These are phyloP conservation scores for Chondrus crispus DNA, from an alignment of 23 red algal genomes.

Conservation along the genomic window DNA sequence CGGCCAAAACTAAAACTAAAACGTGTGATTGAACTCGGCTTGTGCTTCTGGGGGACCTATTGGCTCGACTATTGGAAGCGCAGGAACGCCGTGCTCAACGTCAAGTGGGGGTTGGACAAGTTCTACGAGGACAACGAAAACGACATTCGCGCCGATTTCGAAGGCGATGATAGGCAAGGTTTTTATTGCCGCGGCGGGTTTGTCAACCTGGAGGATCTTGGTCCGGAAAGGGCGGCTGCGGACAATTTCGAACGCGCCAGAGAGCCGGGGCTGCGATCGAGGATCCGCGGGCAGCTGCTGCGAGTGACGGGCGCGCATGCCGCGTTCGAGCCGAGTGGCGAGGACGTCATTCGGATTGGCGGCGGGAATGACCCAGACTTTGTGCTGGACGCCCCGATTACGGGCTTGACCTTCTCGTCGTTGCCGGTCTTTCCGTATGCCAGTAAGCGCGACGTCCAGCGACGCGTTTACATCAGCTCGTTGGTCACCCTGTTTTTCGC, in stretches of 20 bases:
- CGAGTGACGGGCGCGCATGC: not conserved
- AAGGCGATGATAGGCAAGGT: conserved; percentile 11
- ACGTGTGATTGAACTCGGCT: too few species aligned
- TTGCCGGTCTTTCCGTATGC: conserved; percentile 42
- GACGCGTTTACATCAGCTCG: conserved; percentile 19
- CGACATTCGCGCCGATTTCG: conserved; percentile 29
- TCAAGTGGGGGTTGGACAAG: conserved; percentile 60
- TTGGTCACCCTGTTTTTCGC: conserved; percentile 40
- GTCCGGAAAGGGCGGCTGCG: not conserved
- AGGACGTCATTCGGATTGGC: conserved; percentile 28
- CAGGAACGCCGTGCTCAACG: conserved; percentile 55
- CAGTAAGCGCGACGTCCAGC: not conserved
- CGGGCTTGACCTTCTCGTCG: conserved; percentile 44
- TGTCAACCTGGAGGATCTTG: conserved; percentile 54
- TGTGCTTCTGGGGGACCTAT: conserved; percentile 57
- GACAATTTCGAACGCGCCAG: not conserved
- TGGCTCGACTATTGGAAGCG: conserved; percentile 68
- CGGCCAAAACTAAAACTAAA: too few species aligned
- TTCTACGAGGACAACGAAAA: conserved; percentile 42
- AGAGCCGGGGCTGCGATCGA: not conserved
- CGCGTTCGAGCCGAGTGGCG: not conserved
- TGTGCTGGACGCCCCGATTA: conserved; percentile 36
- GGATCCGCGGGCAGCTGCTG: not conserved
- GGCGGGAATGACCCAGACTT: conserved; percentile 35
- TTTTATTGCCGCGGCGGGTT: conserved; percentile 62